Percentiles rank a stretch among this genome's conserved stretches.
These are phyloP conservation scores for Umbelopsis sp. DNA, from an alignment of 371 early-diverging fungal species.

Conservation along the genomic window DNA sequence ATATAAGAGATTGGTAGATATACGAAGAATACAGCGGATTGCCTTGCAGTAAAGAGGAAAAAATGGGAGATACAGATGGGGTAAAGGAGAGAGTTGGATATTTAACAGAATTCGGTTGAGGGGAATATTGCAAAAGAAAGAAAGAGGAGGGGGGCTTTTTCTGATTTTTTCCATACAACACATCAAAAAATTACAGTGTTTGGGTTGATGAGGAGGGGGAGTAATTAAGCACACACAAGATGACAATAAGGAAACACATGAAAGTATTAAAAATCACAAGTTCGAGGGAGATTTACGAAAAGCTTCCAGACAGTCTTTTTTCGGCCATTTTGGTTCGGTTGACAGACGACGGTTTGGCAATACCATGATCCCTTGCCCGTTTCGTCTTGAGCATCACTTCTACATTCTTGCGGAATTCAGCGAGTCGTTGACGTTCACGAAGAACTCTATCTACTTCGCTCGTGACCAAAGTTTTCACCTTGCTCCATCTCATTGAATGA, in stretches of 20 bases:
- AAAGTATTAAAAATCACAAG: background rate
- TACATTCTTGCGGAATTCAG: constrained; percentile 49
- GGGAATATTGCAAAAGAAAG: background rate
- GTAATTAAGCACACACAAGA: constrained; percentile 5
- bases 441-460: constrained; percentile 26
- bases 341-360: background rate
- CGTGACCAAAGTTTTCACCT: constrained; percentile 7
- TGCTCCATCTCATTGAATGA: constrained; percentile 9
- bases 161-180: background rate
- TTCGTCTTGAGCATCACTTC: constrained; percentile 15
- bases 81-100: background rate
- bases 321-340: constrained; percentile 3
- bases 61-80: constrained; percentile 4
- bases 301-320: background rate
- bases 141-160: background rate
- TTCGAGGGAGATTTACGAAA: background rate
- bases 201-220: background rate
- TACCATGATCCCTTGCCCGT: constrained; percentile 13
- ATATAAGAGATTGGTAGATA: background rate
- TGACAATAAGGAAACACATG: background rate
- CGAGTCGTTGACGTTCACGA: constrained; percentile 77
- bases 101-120: background rate
- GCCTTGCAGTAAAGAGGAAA: background rate
- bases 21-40: background rate
- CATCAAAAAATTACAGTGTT: background rate